Evolutionary conservation across 2,329 filamentous ascomycete species (phyloP).

Genomic region (Parastagonospora avenae): DNA sequence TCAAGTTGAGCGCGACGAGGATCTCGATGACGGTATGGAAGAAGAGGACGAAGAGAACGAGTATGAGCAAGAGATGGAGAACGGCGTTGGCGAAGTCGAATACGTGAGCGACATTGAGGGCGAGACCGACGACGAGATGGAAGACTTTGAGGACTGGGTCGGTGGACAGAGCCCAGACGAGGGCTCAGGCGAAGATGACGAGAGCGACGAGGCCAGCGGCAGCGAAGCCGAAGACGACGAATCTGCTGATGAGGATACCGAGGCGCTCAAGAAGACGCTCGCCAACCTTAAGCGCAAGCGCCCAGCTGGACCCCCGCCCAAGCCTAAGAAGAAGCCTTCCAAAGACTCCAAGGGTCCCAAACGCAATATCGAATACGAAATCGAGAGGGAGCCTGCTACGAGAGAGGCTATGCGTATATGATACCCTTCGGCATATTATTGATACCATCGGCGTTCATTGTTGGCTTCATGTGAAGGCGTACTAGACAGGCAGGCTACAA

Average conservation of each 20-base stretch:
- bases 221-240: slow-evolving; percentile 58
- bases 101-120: slow-evolving; percentile 92
- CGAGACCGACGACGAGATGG: slow-evolving; percentile 68
- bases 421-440: slow-evolving; percentile 24
- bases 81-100: slow-evolving; percentile 78
- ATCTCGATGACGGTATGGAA: slow-evolving; percentile 85
- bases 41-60: slow-evolving; percentile 74
- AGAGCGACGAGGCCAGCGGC: slow-evolving; percentile 59
- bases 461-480: neutral
- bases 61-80: slow-evolving; percentile 67
- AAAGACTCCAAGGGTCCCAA: slow-evolving; percentile 59
- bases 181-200: slow-evolving; percentile 61
- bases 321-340: slow-evolving; percentile 62
- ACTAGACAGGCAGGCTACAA: too few relatives aligned
- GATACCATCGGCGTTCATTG: slow-evolving; percentile 20
- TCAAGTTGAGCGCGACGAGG: slow-evolving; percentile 80
- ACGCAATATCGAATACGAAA: slow-evolving; percentile 80
- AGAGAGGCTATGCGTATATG: slow-evolving; percentile 40
- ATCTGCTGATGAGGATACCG: slow-evolving; percentile 59
- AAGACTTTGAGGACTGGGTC: slow-evolving; percentile 88
- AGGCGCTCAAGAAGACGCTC: slow-evolving; percentile 62
- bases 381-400: slow-evolving; percentile 64
- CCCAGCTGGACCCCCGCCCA: slow-evolving; percentile 54
- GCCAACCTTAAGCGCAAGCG: slow-evolving; percentile 63
- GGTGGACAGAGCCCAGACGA: slow-evolving; percentile 68